A percentile compares a stretch with the other conserved stretches of the same genome.
Conservation (phyloP, 345 rosid species). For the Tarenaya hassleriana region DNA sequence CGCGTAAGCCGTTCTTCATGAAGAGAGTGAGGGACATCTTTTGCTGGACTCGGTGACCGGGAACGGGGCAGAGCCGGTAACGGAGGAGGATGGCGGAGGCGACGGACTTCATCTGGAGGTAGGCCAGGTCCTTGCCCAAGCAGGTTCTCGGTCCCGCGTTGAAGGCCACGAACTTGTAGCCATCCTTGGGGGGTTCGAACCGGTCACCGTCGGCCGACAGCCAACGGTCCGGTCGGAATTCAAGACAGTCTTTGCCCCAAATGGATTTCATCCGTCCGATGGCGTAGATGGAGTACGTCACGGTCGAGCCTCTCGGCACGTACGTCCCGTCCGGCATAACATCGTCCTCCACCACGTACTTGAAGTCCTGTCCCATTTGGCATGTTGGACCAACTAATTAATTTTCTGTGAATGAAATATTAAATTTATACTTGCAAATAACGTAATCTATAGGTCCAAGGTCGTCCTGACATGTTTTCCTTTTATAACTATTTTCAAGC, state of each 20-base stretch:
- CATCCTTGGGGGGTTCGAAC: slow-evolving; percentile 69
- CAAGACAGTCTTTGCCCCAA: slow-evolving; percentile 87
- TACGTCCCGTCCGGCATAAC: slow-evolving; percentile 67
- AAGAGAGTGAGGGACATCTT: slow-evolving; percentile 92
- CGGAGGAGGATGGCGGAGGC: slow-evolving; percentile 82
- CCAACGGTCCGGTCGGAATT: slow-evolving; percentile 86
- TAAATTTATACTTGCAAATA: too few species aligned
- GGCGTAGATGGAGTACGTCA: slow-evolving; percentile 79
- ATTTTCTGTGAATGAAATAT: not conserved
- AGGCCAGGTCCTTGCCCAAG: slow-evolving; percentile 88
- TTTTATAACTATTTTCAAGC: too few species aligned
- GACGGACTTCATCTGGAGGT: slow-evolving; percentile 83
- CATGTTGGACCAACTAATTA: slow-evolving; percentile 3
- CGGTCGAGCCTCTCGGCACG: slow-evolving; percentile 79
- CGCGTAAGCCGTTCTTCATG: slow-evolving; percentile 80
- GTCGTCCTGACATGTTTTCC: too few species aligned
- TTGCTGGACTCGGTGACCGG: slow-evolving; percentile 82
- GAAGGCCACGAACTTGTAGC: slow-evolving; percentile 78
- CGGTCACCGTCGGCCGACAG: slow-evolving; percentile 44
- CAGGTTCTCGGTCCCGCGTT: slow-evolving; percentile 95
- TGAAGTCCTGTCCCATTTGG: slow-evolving; percentile 48
- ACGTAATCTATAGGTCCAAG: too few species aligned
- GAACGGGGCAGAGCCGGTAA: slow-evolving; percentile 57
- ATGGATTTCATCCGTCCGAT: slow-evolving; percentile 85
- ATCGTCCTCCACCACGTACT: slow-evolving; percentile 66